Evolutionary conservation across 208 protist genomes (phyloP).

Genomic region (Trypanosoma grayi): DNA sequence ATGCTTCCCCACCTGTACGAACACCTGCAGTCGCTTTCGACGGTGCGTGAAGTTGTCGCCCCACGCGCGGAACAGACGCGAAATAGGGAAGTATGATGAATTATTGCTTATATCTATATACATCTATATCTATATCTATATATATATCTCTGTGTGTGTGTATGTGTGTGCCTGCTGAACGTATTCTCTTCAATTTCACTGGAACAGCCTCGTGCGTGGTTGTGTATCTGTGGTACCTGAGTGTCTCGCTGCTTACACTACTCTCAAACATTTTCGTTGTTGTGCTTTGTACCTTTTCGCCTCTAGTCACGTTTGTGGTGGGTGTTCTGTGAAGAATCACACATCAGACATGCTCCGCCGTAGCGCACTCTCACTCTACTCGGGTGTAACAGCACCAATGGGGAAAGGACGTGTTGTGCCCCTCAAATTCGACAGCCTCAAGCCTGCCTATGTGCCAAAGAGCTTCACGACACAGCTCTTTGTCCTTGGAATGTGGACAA

Average conservation of each 20-base stretch:
- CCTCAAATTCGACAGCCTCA: constrained; percentile 75
- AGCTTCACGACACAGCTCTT: constrained; percentile 80
- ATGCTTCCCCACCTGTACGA: constrained; percentile 21
- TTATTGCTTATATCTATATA: constrained; percentile 7
- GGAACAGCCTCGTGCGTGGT: no score
- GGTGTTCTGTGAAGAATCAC: neutral
- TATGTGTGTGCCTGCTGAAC: no score
- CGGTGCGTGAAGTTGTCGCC: constrained; percentile 16
- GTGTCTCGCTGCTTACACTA: neutral
- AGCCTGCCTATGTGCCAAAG: constrained; percentile 76
- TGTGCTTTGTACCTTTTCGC: neutral
- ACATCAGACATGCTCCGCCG: constrained; percentile 55
- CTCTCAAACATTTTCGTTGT: neutral
- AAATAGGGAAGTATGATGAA: constrained; percentile 5
- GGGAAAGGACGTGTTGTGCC: constrained; percentile 82
- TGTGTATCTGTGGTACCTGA: no score
- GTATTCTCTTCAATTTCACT: no score
- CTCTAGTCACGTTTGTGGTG: neutral
- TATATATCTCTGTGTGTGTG: no score
- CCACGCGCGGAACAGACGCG: constrained; percentile 8
- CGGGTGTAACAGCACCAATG: constrained; percentile 55
- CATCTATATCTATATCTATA: neutral
- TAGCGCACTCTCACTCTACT: constrained; percentile 46
- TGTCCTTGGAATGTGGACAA: constrained; percentile 73
- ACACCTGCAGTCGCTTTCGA: constrained; percentile 15